Conservation (phyloP, 805 yeast genomes). For the Spathaspora hagerdaliae region DNA sequence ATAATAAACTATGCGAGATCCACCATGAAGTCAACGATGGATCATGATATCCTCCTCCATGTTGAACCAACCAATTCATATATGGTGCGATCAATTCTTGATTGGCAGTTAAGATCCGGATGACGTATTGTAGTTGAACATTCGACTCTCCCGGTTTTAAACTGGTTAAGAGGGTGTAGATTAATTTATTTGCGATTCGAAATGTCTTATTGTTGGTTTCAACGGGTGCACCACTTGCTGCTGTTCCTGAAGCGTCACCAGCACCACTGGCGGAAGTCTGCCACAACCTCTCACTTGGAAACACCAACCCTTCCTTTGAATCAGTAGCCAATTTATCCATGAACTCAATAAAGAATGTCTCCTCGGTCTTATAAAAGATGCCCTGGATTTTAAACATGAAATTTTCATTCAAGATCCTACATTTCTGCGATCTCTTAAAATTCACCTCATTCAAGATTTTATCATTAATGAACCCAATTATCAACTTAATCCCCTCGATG, state of each 20-base stretch:
- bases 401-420: slow-evolving; percentile 76
- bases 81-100: slow-evolving; percentile 78
- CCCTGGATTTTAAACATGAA: slow-evolving; percentile 55
- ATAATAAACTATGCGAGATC: slow-evolving; percentile 67
- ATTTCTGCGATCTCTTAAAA: slow-evolving; percentile 65
- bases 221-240: slow-evolving; percentile 39
- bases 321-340: slow-evolving; percentile 49
- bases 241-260: background rate
- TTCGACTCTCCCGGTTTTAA: slow-evolving; percentile 82
- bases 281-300: slow-evolving; percentile 51
- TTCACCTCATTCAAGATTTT: slow-evolving; percentile 55
- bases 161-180: slow-evolving; percentile 56
- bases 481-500: slow-evolving; percentile 27
- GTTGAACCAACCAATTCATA: slow-evolving; percentile 48
- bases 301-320: slow-evolving; percentile 43
- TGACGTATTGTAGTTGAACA: slow-evolving; percentile 52
- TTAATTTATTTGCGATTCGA: slow-evolving; percentile 62
- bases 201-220: slow-evolving; percentile 49
- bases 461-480: slow-evolving; percentile 46
- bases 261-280: slow-evolving; percentile 9
- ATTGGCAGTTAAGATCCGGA: slow-evolving; percentile 45
- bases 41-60: slow-evolving; percentile 67
- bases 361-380: slow-evolving; percentile 31
- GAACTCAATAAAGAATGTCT: slow-evolving; percentile 39
- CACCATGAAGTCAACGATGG: slow-evolving; percentile 80